Evolutionary conservation across 78 protist species (phyloP), one percentile per base, ranked within the genome.

Genomic region (Capsaspora owczarzaki): DNA sequence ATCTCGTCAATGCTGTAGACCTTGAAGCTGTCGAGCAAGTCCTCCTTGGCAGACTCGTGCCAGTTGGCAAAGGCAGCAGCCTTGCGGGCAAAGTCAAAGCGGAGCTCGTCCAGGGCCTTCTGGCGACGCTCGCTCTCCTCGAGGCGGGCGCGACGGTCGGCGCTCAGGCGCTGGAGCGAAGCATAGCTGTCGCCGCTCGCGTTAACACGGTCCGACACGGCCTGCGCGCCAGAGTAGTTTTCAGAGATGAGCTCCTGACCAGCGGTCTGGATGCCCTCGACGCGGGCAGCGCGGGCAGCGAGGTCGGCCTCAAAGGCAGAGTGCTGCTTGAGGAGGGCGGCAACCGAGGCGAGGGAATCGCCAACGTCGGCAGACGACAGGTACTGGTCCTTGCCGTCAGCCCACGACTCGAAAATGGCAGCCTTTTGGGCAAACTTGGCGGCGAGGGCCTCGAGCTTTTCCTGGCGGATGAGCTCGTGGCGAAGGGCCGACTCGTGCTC

Each of bases 11-110:
- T 8, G 63, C 23, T 74, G 75, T 22, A 27, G 38, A 61, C 33
- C 53, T 72, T n/a, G 60, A 82, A 22, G 44, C 37, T 29, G 14
- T 72, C 86, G 74, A 31, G 2, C 43, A 82, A 47, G 47, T 82
- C 86, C 80, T 82, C 86, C 33, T 25, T 29, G 46, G 77, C 61
- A 3, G 44, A 6, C 61, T 71, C 85, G 22, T 14, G 25, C 85
- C 85, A 81, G 46, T 63, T 51, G 81, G 16, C 14, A 27, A 43
- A 61, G 8, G 66, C 43, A 12, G 76, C 38, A 0, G 82, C 87
- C 81, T 76, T 5, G n/a, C 22, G 41, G 82, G 87, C 87, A 43
- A 61, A 83, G 53, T 75, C 46, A 19, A 83, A 1, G 22, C 3
- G 6, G 61, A 56, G 66, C 53, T 75, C 87, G 61, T 83, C 87